Conservation (phyloP, 2,329 filamentous ascomycete species). For the Ceratocystis harringtonii region DNA sequence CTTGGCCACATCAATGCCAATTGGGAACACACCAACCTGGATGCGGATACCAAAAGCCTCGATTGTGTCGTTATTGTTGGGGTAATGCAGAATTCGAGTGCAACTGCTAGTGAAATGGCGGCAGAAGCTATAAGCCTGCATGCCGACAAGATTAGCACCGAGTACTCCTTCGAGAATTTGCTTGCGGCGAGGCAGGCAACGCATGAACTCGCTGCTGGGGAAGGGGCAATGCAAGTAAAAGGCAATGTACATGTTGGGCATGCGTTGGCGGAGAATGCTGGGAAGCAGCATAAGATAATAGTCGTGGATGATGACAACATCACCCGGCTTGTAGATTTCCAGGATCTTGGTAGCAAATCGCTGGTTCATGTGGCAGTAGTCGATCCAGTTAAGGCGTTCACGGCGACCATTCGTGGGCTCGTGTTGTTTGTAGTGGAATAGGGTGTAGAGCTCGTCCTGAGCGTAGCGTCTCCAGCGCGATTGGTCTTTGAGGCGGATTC, state of each 20-base stretch:
- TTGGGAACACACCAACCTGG: conserved; percentile 84
- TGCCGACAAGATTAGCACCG: conserved; percentile 83
- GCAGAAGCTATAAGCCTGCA: conserved; percentile 91
- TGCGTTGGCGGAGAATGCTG: conserved; percentile 68
- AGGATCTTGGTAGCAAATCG: conserved; percentile 82
- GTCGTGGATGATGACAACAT: conserved; percentile 85
- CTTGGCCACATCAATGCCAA: conserved; percentile 77
- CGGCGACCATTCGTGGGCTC: conserved; percentile 73
- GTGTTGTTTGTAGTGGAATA: conserved; percentile 94
- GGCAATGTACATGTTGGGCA: conserved; percentile 81
- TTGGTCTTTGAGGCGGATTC: conserved; percentile 67
- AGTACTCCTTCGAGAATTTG: conserved; percentile 81
- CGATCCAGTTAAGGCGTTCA: conserved; percentile 72
- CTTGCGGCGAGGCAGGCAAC: conserved; percentile 75
- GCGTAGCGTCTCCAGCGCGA: conserved; percentile 77
- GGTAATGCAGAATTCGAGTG: conserved; percentile 78
- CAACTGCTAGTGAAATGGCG: conserved; percentile 91
- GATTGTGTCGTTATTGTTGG: conserved; percentile 69
- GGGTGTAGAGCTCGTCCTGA: conserved; percentile 78
- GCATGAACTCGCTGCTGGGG: conserved; percentile 87
- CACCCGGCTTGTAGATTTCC: conserved; percentile 78
- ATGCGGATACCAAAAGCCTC: conserved; percentile 81
- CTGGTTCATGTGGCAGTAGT: conserved; percentile 87
- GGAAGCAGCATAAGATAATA: conserved; percentile 86
- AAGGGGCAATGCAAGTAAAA: conserved; percentile 94